These are phyloP conservation scores for Botryosphaeria dothidea DNA, from an alignment of 2,329 filamentous ascomycete species.

Conservation along the genomic window DNA sequence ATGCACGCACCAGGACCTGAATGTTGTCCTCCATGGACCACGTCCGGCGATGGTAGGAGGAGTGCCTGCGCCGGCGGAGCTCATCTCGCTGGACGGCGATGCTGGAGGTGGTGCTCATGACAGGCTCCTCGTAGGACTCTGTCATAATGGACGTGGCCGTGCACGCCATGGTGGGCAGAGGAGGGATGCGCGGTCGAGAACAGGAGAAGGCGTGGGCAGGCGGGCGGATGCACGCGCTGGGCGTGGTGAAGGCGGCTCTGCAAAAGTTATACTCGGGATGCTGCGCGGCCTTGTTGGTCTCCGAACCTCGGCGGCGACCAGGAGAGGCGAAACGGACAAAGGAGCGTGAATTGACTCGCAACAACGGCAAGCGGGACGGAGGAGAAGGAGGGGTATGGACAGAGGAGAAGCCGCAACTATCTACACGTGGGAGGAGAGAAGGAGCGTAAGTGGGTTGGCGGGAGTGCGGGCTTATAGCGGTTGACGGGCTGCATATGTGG, in stretches of 20 bases:
- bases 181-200: neutral
- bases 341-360: neutral
- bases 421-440: constrained; percentile 11
- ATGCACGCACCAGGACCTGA: constrained; percentile 41
- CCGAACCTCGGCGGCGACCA: constrained; percentile 1
- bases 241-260: neutral
- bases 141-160: constrained; percentile 25
- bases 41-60: constrained; percentile 46
- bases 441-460: neutral
- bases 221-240: neutral
- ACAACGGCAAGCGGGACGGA: neutral
- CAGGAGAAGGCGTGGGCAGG: neutral
- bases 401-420: constrained; percentile 6
- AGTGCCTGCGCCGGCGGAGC: constrained; percentile 46
- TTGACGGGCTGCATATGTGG: constrained; percentile 1
- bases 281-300: neutral
- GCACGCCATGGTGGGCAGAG: constrained; percentile 28
- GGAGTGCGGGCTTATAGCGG: neutral
- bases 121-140: constrained; percentile 46
- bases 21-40: constrained; percentile 52
- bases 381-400: neutral
- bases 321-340: neutral
- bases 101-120: constrained; percentile 40
- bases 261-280: neutral
- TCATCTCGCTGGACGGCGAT: constrained; percentile 33